Conservation (phyloP, 2,329 filamentous ascomycete genomes). For the Cercospora nicotianae region DNA sequence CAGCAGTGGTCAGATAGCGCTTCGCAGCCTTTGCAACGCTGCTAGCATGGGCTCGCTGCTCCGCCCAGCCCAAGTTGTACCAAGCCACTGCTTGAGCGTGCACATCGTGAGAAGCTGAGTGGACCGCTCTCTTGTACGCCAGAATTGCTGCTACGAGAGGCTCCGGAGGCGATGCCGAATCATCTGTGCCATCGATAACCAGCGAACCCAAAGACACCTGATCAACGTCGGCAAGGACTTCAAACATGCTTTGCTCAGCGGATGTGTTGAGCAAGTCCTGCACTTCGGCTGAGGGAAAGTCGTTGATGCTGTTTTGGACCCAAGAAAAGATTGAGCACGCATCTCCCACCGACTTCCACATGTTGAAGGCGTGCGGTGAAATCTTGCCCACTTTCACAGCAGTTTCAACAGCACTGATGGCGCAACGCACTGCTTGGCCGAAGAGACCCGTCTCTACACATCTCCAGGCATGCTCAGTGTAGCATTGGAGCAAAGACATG, state of each 20-base stretch:
- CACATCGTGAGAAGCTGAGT: conserved; percentile 68
- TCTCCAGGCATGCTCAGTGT: conserved; percentile 76
- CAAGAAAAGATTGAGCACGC: conserved; percentile 81
- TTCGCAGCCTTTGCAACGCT: conserved; percentile 59
- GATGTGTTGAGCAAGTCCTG: conserved; percentile 58
- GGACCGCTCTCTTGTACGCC: conserved; percentile 82
- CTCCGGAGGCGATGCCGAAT: conserved; percentile 50
- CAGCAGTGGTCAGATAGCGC: conserved; percentile 74
- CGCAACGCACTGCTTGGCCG: conserved; percentile 74
- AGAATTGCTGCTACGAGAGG: conserved; percentile 67
- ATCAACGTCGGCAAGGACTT: conserved; percentile 69
- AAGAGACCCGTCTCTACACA: conserved; percentile 81
- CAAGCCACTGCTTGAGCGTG: conserved; percentile 94
- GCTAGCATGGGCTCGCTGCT: conserved; percentile 74
- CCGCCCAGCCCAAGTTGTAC: conserved; percentile 95
- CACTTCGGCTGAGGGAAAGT: conserved; percentile 63
- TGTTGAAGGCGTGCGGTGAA: conserved; percentile 76
- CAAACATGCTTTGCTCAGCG: conserved; percentile 57
- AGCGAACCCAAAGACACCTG: conserved; percentile 45
- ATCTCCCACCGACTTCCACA: conserved; percentile 92
- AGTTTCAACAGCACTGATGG: conserved; percentile 66
- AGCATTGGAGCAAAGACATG: conserved; percentile 82
- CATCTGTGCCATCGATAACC: conserved; percentile 27
- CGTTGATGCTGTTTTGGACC: conserved; percentile 65
- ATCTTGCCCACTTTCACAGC: conserved; percentile 62